Base-by-base conservation (phyloP, 345 rosid genomes). In the Nephelium lappaceum region DNA sequence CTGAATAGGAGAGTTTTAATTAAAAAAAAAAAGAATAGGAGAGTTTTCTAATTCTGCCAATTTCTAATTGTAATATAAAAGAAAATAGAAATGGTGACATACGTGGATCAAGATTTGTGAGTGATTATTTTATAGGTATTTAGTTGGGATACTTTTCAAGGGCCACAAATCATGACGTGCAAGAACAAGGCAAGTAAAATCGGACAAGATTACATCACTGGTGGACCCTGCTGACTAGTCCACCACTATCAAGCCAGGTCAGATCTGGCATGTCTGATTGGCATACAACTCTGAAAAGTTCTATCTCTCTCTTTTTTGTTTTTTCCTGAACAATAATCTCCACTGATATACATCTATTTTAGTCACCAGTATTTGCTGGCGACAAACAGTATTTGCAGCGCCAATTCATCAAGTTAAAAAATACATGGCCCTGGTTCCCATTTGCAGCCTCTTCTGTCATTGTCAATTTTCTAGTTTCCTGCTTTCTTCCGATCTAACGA, bases 181-280 rank as follows among this genome's bases (percentile, higher is more conserved):
- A 51, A 1, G 36, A 42, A 4, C 6, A 16, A 27, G 18, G 19
- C 55, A 49, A 49, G 14, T 5, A 15, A 3, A 74, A 63, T 10
- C 11, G 8, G 23, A 24, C 49, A 67, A 47, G 55, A 25, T 15
- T 72, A 49, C 18, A 7, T 8, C 36, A 8, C 6, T 11, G 7
- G 8, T 24, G 55, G 76, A 38, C 51, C 76, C 53, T 9, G n/a
- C 5, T 0, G 62, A 62, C 16, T 45, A 19, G 21, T 64, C 72
- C 31, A 73, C 14, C 21, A 31, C 60, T n/a, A 58, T 74, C 43
- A 36, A 53, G 64, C 53, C 63, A 67, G 64, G 51, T 68, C 18
- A 60, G 43, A 18, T 18, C 64, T 23, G 55, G 2, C 21, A 27
- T 67, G 4, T 6, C 25, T 60, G 10, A 79, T 73, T 73, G 73